These are phyloP conservation scores for Micractinium sp. DNA, from an alignment of 139 green algal species.

Conservation along the genomic window DNA sequence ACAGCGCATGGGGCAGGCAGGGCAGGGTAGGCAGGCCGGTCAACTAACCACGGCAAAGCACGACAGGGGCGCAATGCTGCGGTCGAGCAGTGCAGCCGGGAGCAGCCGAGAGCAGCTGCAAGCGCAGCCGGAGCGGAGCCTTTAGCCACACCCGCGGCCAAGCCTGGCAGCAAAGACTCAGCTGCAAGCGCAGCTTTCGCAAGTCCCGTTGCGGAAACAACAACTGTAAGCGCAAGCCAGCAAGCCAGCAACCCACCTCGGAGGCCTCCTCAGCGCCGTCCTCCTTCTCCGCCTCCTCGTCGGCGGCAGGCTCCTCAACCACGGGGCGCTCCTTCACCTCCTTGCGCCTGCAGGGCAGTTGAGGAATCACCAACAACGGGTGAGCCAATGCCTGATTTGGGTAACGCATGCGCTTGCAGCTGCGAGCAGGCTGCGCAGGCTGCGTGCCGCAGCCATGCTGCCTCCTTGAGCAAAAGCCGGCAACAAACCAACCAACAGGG, in stretches of 20 bases:
- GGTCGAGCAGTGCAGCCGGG: too few relatives aligned
- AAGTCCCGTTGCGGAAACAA: not conserved
- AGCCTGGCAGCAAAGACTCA: too few relatives aligned
- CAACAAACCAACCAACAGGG: too few relatives aligned
- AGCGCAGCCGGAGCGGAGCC: too few relatives aligned
- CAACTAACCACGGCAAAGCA: too few relatives aligned
- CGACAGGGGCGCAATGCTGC: too few relatives aligned
- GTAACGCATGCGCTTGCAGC: not conserved
- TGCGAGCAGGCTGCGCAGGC: too few relatives aligned
- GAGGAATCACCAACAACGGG: not conserved
- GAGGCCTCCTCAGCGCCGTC: slow-evolving; percentile 5
- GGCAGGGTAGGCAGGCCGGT: not conserved
- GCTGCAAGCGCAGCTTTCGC: too few relatives aligned
- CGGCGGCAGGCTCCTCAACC: slow-evolving; percentile 8
- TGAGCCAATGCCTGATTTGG: not conserved
- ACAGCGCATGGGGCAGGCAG: not conserved
- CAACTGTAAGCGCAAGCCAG: not conserved
- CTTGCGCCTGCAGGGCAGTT: slow-evolving; percentile 14
- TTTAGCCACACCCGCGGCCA: too few relatives aligned
- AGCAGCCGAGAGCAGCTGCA: too few relatives aligned
- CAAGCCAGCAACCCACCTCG: not conserved
- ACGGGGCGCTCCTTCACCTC: slow-evolving; percentile 17
- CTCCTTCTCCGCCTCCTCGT: not conserved
- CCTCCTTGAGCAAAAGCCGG: not conserved
- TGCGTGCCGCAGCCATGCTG: not conserved